phyloP scores from a whole-genome alignment of 495 filamentous ascomycete genomes.

The Penicillium coffeae region DNA sequence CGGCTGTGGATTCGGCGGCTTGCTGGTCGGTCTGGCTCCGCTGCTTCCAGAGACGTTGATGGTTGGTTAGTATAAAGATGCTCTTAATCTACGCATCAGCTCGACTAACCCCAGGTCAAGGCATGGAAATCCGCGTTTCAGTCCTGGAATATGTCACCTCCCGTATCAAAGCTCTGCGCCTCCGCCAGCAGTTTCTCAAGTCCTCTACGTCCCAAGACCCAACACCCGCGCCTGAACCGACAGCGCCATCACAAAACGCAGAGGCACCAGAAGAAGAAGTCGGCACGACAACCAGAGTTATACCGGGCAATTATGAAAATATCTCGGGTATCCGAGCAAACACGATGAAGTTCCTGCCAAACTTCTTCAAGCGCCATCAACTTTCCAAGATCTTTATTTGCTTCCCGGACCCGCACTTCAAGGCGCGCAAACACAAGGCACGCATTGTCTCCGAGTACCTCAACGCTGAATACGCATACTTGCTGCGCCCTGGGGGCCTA shows the following conservation, averaged over 20 bases:
- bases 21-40: slow-evolving; percentile 81
- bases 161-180: slow-evolving; percentile 74
- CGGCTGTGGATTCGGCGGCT: slow-evolving; percentile 90
- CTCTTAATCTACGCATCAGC: neutral
- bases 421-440: slow-evolving; percentile 93
- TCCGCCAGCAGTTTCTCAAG: slow-evolving; percentile 54
- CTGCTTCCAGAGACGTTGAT: slow-evolving; percentile 77
- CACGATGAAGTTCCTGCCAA: slow-evolving; percentile 97
- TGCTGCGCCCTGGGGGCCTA: slow-evolving; percentile 73
- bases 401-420: slow-evolving; percentile 98
- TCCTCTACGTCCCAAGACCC: slow-evolving; percentile 7
- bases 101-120: slow-evolving; percentile 18
- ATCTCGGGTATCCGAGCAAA: slow-evolving; percentile 83
- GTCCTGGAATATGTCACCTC: slow-evolving; percentile 87
- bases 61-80: slow-evolving; percentile 53
- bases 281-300: slow-evolving; percentile 17
- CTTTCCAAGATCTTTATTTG: slow-evolving; percentile 92
- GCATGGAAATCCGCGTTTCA: slow-evolving; percentile 86
- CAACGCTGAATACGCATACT: slow-evolving; percentile 90
- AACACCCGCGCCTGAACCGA: neutral
- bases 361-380: slow-evolving; percentile 76
- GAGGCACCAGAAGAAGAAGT: slow-evolving; percentile 29
- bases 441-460: slow-evolving; percentile 85
- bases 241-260: neutral
- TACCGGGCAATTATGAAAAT: slow-evolving; percentile 67